These are phyloP conservation scores for Periconia sp. DNA, from an alignment of 2,329 filamentous ascomycete genomes.

Conservation along the genomic window DNA sequence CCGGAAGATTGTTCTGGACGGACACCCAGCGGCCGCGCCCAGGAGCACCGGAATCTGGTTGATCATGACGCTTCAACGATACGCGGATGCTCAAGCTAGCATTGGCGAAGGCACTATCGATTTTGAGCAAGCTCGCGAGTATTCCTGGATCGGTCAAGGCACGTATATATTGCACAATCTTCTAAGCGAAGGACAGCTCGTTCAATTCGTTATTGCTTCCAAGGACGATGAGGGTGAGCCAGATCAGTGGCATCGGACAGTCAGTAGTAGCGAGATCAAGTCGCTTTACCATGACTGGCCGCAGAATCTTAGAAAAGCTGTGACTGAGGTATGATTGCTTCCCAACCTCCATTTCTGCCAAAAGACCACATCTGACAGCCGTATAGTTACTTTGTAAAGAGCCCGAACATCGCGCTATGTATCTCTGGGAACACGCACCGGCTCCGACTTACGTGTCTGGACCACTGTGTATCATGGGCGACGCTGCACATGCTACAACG, in stretches of 20 bases:
- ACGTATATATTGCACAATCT: constrained; percentile 21
- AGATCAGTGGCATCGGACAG: too few species aligned
- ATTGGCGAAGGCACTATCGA: constrained; percentile 15
- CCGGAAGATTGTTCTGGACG: constrained; percentile 14
- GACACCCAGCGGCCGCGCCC: constrained; percentile 14
- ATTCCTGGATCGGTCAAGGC: constrained; percentile 19
- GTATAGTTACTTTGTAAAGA: constrained; percentile 5
- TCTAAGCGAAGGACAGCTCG: constrained; percentile 16
- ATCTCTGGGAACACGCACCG: constrained; percentile 5
- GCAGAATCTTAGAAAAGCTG: too few species aligned
- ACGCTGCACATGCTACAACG: constrained; percentile 59
- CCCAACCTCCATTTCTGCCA: background rate
- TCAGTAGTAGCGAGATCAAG: too few species aligned
- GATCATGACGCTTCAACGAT: too few species aligned
- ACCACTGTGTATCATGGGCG: constrained; percentile 51
- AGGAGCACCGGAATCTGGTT: too few species aligned
- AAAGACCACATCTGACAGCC: background rate
- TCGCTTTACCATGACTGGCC: too few species aligned
- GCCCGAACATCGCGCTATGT: constrained; percentile 4
- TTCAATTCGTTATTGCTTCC: constrained; percentile 20
- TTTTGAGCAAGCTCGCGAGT: constrained; percentile 9
- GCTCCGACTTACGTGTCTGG: background rate
- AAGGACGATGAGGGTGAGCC: too few species aligned
- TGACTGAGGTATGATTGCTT: too few species aligned
- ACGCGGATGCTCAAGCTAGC: too few species aligned